Conservation (phyloP, 257 asterid genomes). For the Rhazya stricta region DNA sequence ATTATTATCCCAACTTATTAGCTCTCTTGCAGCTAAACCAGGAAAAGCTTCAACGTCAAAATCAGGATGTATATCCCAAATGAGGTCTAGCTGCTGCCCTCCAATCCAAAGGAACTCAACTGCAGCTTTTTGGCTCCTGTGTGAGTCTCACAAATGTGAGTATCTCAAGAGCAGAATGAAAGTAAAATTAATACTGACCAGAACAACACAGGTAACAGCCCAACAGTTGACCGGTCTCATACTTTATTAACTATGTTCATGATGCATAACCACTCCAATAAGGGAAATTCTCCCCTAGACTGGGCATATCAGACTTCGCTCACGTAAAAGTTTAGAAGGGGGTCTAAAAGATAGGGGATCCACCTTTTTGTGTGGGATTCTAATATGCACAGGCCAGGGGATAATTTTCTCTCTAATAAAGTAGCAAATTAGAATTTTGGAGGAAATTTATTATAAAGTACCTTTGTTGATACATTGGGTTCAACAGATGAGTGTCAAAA, state of each 20-base stretch:
- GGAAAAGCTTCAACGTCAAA: constrained; percentile 36
- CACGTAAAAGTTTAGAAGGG: not conserved
- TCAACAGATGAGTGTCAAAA: constrained; percentile 49
- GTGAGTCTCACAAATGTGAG: constrained; percentile 6
- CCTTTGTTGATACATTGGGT: constrained; percentile 94
- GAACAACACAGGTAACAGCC: not conserved
- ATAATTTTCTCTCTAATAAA: not conserved
- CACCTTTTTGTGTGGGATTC: not conserved
- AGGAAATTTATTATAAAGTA: constrained; percentile 15
- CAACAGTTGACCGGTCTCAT: not conserved
- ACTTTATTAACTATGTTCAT: not conserved
- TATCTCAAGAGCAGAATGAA: constrained; percentile 6
- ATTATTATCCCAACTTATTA: constrained; percentile 59
- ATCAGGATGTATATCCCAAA: constrained; percentile 29
- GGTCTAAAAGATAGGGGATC: not conserved
- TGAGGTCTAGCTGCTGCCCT: constrained; percentile 71
- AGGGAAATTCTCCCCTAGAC: not conserved
- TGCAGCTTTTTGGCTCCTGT: constrained; percentile 66
- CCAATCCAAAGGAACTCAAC: constrained; percentile 86
- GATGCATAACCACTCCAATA: not conserved
- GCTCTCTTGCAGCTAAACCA: constrained; percentile 58
- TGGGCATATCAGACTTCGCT: not conserved
- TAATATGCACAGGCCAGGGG: not conserved
- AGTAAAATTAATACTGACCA: not conserved
- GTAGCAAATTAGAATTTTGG: not conserved